Evolutionary conservation across 352 stramenopile species (phyloP).

Genomic region (Hyaloperonospora arabidopsidis): DNA sequence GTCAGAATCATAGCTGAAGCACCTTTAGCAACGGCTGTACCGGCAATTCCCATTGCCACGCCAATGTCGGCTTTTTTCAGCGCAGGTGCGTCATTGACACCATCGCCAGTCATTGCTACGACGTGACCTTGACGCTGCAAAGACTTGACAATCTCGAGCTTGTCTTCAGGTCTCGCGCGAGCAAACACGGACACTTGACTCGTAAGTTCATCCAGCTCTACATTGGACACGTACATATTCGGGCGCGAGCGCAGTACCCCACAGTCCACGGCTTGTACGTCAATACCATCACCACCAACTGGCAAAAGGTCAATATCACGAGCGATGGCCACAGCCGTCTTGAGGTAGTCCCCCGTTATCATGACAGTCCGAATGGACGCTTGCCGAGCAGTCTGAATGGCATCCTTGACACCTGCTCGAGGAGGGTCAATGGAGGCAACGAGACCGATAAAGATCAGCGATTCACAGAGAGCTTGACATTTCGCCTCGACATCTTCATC

Average conservation of each 20-base stretch:
- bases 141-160: slow-evolving; percentile 92
- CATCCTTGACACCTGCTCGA: slow-evolving; percentile 45
- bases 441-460: slow-evolving; percentile 88
- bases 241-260: slow-evolving; percentile 41
- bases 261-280: slow-evolving; percentile 60
- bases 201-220: slow-evolving; percentile 83
- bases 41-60: slow-evolving; percentile 94
- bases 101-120: slow-evolving; percentile 96
- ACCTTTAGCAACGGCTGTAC: slow-evolving; percentile 95
- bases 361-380: slow-evolving; percentile 77
- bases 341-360: slow-evolving; percentile 92
- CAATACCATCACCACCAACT: slow-evolving; percentile 28
- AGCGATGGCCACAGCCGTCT: slow-evolving; percentile 91
- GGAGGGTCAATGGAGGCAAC: slow-evolving; percentile 86
- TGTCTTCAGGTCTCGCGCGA: slow-evolving; percentile 91
- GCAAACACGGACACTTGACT: slow-evolving; percentile 87
- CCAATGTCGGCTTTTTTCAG: slow-evolving; percentile 94
- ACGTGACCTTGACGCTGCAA: slow-evolving; percentile 78
- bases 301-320: slow-evolving; percentile 85
- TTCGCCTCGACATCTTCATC: slow-evolving; percentile 51
- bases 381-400: slow-evolving; percentile 46
- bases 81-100: slow-evolving; percentile 96
- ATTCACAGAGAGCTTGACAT: slow-evolving; percentile 51
- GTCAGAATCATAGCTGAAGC: slow-evolving; percentile 96
- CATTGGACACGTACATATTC: slow-evolving; percentile 40